Base-by-base conservation (phyloP, 208 protist genomes). In the Crithidia fasciculata region DNA sequence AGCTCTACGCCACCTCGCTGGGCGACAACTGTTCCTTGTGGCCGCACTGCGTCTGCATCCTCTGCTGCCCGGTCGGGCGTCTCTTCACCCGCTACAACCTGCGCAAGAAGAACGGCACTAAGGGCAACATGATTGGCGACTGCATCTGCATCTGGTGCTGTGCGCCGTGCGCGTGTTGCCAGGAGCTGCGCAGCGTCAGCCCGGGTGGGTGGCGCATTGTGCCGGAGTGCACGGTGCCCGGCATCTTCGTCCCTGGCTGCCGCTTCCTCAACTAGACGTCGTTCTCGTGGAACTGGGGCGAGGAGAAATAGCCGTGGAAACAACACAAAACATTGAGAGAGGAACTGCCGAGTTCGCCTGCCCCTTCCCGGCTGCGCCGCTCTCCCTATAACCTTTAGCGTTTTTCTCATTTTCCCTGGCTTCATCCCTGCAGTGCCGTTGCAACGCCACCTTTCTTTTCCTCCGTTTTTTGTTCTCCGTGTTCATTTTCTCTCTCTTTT, bases 1-100 rank as follows among this genome's bases (percentile, higher is more conserved):
- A 94, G 71, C 79, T 90, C 12, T 94, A 95, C 78, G 84, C 91
- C 40, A 84, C 82, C 2, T 91, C 84, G 15, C 82, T 93, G 8
- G 80, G 83, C 63, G 84, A 92, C 18, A 64, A 87, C 36, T 92
- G 84, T 60, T 73, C 82, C 0, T 44, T 91, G 12, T 92, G 82
- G 81, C 91, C 91, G 8, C 88, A 95, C 61, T 93, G 86, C 49
- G 75, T 90, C 75, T 92, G 80, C 61, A 79, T 86, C 45, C 76
- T 86, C 50, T 91, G 80, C 80, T 93, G 81, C 66, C 85, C 85
- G 0, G 59, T 84, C 9, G 82, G 73, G n/a, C 82, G 84, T 6
- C 74, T 85, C 73, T 91, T 93, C 80, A 93, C 86, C 41, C 91
- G 91, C 54, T 93, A 95, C 80, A 95, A 95, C 79, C 83, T 92